These are phyloP conservation scores for Leishmania lainsoni DNA, from an alignment of 208 protist genomes.

Conservation along the genomic window DNA sequence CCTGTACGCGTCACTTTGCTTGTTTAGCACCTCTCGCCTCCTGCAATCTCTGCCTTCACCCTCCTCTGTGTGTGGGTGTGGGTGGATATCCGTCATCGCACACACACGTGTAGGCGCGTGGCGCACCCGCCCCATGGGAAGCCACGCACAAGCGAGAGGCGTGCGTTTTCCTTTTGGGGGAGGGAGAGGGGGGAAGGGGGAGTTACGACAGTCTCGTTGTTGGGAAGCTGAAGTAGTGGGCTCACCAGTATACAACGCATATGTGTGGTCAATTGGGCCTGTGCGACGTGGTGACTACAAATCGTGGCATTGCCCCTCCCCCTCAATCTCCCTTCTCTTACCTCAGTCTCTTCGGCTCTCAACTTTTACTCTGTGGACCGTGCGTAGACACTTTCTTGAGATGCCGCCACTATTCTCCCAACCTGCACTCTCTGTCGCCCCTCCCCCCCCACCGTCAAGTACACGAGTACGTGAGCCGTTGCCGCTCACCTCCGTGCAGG, in stretches of 20 bases:
- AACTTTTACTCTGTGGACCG: not conserved
- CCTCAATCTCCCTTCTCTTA: not conserved
- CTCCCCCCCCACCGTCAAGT: not conserved
- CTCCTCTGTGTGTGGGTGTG: too few relatives aligned
- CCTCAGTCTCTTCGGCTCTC: too few relatives aligned
- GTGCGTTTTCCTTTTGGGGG: not conserved
- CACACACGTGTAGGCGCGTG: too few relatives aligned
- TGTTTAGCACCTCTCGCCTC: too few relatives aligned
- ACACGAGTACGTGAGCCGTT: not conserved
- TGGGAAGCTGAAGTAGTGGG: not conserved
- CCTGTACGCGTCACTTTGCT: not conserved
- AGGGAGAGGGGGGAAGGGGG: not conserved
- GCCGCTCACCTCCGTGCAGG: not conserved
- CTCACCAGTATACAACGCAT: not conserved
- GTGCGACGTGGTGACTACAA: not conserved
- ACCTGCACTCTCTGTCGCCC: not conserved
- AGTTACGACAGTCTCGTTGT: not conserved
- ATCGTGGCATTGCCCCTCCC: not conserved
- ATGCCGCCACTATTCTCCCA: not conserved
- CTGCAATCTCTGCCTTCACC: too few relatives aligned
- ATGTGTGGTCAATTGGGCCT: not conserved
- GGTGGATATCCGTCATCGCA: too few relatives aligned
- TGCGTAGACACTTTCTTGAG: not conserved
- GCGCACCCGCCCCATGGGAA: too few relatives aligned
- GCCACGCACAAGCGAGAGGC: too few relatives aligned